Evolutionary conservation across 257 asterid species (phyloP), one percentile per base, ranked within the genome.

Genomic region (Solanum sejunctum): DNA sequence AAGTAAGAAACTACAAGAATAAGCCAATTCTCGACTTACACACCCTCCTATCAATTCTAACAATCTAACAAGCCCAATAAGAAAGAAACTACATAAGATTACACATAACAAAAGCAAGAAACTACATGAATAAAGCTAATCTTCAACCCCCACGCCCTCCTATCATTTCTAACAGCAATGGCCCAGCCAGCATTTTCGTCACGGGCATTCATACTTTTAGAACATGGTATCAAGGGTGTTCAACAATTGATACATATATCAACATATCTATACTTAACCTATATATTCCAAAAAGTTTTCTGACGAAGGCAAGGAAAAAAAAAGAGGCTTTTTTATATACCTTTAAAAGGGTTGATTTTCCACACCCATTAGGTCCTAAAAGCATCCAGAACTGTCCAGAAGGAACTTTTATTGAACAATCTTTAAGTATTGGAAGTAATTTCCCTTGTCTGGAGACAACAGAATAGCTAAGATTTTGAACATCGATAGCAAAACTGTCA

Each of bases 321-420:
- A 36, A 26, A 26, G 8, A 36, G 39, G 20, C 28, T 8, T 28
- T 26, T 32, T 15, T 47, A 28, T 11, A 26, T 88, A 94, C 99
- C 83, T 94, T 96, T 55, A 96, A 92, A 43, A 96, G 97, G n/a
- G 99, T 96, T 26, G 98, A 94, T 90, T 96, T 96, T 79, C 99
- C 99, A 72, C 93, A 96, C 56, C 98, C 99, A 86, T 95, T 95
- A 82, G 97, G 98, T 81, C 98, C 99, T 32, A 95, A 97, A 85
- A 96, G 98, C 99, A 96, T 96, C 98, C 99, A 96, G 39, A 96
- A 91, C 91, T 94, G 96, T 43, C 99, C 98, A 54, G 95, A 84
- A 36, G 99, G 98, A 84, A 95, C 89, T 86, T 85, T 81, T 64
- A 95, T 87, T 26, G 97, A 92, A 87, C 99, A 95, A 85, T 93